Percentiles rank a stretch among this genome's conserved stretches.
These are phyloP conservation scores for Fusarium irregulare DNA, from an alignment of 2,329 filamentous ascomycete genomes.

Conservation along the genomic window DNA sequence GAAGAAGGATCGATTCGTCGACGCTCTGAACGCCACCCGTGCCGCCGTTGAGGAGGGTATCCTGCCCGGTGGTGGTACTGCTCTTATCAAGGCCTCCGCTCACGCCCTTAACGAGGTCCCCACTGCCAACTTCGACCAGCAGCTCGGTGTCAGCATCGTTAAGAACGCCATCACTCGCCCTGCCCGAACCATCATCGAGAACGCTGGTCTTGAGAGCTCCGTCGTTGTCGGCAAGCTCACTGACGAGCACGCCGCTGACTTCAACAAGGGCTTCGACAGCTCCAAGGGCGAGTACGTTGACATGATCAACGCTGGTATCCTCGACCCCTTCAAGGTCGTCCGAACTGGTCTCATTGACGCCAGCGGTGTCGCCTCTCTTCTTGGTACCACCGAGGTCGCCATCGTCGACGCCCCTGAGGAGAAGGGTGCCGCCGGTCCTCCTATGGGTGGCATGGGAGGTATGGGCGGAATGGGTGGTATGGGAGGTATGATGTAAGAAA, in stretches of 20 bases:
- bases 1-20: constrained; percentile 99
- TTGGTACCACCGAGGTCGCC: constrained; percentile 97
- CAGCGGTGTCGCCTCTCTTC: constrained; percentile 93
- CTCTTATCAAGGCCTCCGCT: constrained; percentile 94
- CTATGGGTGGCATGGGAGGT: constrained; percentile 74
- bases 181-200: constrained; percentile 95
- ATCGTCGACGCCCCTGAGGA: constrained; percentile 97
- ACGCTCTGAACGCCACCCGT: constrained; percentile 96
- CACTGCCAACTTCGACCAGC: constrained; percentile 96
- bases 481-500: constrained; percentile 68
- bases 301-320: constrained; percentile 97
- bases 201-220: constrained; percentile 93
- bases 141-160: constrained; percentile 96
- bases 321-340: constrained; percentile 99
- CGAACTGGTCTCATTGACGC: constrained; percentile 95
- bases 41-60: constrained; percentile 99
- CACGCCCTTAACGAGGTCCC: constrained; percentile 88
- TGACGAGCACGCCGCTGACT: constrained; percentile 90
- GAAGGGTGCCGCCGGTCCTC: constrained; percentile 74
- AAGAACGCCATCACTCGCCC: constrained; percentile 98
- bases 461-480: constrained; percentile 71
- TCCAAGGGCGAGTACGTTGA: constrained; percentile 98
- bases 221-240: constrained; percentile 98
- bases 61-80: constrained; percentile 97
- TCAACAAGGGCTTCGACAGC: constrained; percentile 99